A percentile compares a stretch with the other conserved stretches of the same genome.
phyloP scores from a whole-genome alignment of 345 rosid genomes.

The Sonneratia alba region DNA sequence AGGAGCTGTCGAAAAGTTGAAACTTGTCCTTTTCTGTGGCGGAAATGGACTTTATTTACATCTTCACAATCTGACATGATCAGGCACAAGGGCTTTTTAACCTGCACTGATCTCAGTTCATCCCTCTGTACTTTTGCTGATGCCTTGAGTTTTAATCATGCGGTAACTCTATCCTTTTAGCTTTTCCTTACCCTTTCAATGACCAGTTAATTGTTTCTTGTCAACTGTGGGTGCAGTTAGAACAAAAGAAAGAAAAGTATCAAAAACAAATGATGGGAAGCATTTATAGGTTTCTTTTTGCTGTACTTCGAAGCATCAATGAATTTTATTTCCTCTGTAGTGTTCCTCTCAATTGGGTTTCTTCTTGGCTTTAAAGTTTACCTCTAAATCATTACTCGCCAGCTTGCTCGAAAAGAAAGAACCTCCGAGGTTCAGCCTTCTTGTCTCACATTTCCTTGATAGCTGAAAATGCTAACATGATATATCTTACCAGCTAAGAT shows the following conservation, averaged over 20 bases:
- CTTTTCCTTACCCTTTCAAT: not conserved
- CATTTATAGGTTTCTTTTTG: conserved; percentile 1
- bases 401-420: too few relatives aligned
- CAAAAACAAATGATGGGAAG: not conserved
- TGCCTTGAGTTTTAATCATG: too few relatives aligned
- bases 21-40: conserved; percentile 26
- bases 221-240: not conserved
- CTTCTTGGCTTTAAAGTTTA: too few relatives aligned
- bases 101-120: too few relatives aligned
- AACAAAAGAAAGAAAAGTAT: not conserved
- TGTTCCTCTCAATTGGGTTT: not conserved
- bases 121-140: too few relatives aligned
- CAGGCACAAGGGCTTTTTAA: too few relatives aligned
- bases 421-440: too few relatives aligned
- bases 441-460: not conserved
- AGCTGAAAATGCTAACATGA: not conserved
- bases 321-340: not conserved
- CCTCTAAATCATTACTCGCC: too few relatives aligned
- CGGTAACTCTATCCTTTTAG: too few relatives aligned
- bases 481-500: not conserved
- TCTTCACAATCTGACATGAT: too few relatives aligned
- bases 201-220: too few relatives aligned
- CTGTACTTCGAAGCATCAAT: not conserved
- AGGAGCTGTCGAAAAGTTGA: conserved; percentile 26
- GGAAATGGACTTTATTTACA: not conserved